phyloP scores from a whole-genome alignment of 2,329 filamentous ascomycete genomes.

The Talaromyces marneffei region DNA sequence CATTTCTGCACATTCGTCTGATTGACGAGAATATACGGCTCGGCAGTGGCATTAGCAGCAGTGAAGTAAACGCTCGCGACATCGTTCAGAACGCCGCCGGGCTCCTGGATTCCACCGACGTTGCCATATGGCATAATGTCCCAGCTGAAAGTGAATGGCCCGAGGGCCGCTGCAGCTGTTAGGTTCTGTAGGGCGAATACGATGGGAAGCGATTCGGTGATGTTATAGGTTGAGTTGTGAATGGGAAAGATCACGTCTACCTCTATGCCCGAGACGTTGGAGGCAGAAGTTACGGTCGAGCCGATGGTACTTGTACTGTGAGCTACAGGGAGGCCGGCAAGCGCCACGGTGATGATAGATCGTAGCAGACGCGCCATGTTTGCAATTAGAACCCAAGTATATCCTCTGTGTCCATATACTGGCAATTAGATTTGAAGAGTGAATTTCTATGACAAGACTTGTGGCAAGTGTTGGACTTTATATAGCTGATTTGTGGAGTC shows the following conservation, averaged over 20 bases:
- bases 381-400: not conserved
- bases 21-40: not conserved
- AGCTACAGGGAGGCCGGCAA: not conserved
- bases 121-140: conserved; percentile 7
- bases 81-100: not conserved
- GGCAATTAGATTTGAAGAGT: not conserved
- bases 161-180: not conserved
- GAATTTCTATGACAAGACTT: not conserved
- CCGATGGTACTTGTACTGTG: not conserved
- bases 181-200: conserved; percentile 7
- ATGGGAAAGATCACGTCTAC: conserved; percentile 6
- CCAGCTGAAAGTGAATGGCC: conserved; percentile 2
- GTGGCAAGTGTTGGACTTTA: not conserved
- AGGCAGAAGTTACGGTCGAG: not conserved
- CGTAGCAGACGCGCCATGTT: not conserved
- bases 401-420: not conserved
- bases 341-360: not conserved
- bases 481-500: not conserved
- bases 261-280: not conserved
- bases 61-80: not conserved
- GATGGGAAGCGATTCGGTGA: conserved; percentile 3
- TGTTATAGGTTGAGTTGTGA: conserved; percentile 2
- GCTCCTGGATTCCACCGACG: not conserved
- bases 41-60: not conserved
- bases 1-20: conserved; percentile 5